A percentile compares a stretch with the other conserved stretches of the same genome.
phyloP scores from a whole-genome alignment of 2,329 filamentous ascomycete genomes.

The Graphium sp. region DNA sequence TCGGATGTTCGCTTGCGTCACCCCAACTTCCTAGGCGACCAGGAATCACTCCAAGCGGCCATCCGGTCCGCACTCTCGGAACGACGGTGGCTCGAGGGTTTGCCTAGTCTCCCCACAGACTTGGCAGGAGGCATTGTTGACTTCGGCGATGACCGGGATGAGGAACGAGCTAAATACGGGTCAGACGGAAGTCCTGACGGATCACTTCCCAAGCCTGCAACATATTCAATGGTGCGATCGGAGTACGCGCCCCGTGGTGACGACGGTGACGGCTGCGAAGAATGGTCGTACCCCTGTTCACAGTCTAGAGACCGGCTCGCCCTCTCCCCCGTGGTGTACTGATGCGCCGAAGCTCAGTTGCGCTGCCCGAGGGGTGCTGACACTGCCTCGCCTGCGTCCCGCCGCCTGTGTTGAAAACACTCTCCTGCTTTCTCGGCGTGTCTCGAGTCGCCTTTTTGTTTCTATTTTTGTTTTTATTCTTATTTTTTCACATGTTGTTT shows the following conservation, averaged over 20 bases:
- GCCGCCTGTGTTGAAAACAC: too few relatives aligned
- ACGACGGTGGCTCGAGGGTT: slow-evolving; percentile 14
- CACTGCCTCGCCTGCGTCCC: too few relatives aligned
- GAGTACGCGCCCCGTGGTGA: slow-evolving; percentile 22
- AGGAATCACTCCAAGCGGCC: slow-evolving; percentile 24
- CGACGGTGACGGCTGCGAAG: slow-evolving; percentile 12
- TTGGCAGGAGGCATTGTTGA: slow-evolving; percentile 21
- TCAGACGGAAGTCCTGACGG: slow-evolving; percentile 20
- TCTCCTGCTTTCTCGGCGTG: too few relatives aligned
- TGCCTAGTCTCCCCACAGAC: slow-evolving; percentile 15
- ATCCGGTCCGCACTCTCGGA: slow-evolving; percentile 20
- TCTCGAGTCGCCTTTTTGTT: too few relatives aligned
- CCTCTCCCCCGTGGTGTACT: slow-evolving; percentile 1
- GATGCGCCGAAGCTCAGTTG: too few relatives aligned
- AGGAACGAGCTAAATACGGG: slow-evolving; percentile 12
- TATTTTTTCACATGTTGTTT: too few relatives aligned
- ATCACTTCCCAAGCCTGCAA: slow-evolving; percentile 13
- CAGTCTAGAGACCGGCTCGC: slow-evolving; percentile 1
- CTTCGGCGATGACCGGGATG: slow-evolving; percentile 19
- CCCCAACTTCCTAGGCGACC: slow-evolving; percentile 24
- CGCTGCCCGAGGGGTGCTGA: too few relatives aligned
- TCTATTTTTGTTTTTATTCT: too few relatives aligned
- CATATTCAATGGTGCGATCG: slow-evolving; percentile 13
- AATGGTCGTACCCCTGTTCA: slow-evolving; percentile 2
- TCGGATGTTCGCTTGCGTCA: slow-evolving; percentile 20